Evolutionary conservation across 1,284 basidiomycete genomes (phyloP).

Genomic region (Pascua guehoae): DNA sequence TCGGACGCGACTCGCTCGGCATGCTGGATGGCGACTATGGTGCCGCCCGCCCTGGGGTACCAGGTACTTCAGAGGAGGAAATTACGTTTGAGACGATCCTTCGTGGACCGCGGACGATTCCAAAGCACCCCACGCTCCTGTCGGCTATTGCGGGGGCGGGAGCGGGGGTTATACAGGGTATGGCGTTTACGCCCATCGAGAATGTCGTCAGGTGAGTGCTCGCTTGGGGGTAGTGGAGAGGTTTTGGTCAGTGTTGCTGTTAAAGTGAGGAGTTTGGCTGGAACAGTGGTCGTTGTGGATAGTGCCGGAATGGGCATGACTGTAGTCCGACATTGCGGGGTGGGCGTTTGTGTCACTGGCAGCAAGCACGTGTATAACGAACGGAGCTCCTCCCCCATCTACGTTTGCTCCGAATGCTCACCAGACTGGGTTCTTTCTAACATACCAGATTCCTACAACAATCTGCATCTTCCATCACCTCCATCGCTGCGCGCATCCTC

Average conservation of each 20-base stretch:
- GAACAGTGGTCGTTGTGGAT: too few species aligned
- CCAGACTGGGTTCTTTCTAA: background rate
- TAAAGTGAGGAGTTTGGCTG: too few species aligned
- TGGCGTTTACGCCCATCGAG: conserved; percentile 48
- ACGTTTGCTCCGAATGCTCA: too few species aligned
- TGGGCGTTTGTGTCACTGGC: too few species aligned
- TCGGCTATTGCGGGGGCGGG: conserved; percentile 43
- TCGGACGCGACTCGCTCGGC: conserved; percentile 13
- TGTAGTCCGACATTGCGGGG: too few species aligned
- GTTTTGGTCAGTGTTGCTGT: too few species aligned
- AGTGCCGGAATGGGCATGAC: background rate
- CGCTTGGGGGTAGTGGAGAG: background rate
- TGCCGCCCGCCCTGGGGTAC: background rate
- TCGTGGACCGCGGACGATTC: conserved; percentile 37
- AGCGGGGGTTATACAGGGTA: conserved; percentile 44
- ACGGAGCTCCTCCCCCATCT: too few species aligned
- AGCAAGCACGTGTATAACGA: too few species aligned
- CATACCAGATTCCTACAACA: conserved; percentile 26
- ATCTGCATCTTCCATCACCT: conserved; percentile 28
- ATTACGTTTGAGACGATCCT: conserved; percentile 41
- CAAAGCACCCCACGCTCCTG: conserved; percentile 44
- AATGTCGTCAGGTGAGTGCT: conserved; percentile 42
- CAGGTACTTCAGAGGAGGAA: conserved; percentile 27
- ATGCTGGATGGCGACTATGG: conserved; percentile 19
- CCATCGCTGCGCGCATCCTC: conserved; percentile 19